A percentile compares a stretch with the other conserved stretches of the same genome.
phyloP scores from a whole-genome alignment of 805 yeast genomes.

The Saturnispora diversa region DNA sequence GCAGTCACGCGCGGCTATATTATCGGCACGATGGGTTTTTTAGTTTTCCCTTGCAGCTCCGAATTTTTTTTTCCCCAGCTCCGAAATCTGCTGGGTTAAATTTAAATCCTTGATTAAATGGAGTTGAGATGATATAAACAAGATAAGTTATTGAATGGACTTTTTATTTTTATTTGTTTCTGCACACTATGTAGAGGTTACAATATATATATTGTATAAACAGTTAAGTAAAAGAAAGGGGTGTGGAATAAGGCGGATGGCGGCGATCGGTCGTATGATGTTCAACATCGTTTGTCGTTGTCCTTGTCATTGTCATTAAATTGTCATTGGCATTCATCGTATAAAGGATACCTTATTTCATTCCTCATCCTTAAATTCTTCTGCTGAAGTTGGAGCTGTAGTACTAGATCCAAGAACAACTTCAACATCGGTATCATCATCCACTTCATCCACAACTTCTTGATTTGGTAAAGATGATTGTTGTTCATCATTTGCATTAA shows the following conservation, averaged over 20 bases:
- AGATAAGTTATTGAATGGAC: too few relatives aligned
- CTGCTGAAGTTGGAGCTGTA: background rate
- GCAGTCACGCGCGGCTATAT: too few relatives aligned
- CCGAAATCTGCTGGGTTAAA: too few relatives aligned
- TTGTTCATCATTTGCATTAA: conserved; percentile 39
- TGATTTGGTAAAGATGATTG: conserved; percentile 3
- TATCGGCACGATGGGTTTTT: too few relatives aligned
- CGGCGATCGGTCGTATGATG: background rate
- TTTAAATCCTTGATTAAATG: too few relatives aligned
- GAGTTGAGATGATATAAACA: too few relatives aligned
- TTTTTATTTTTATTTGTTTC: too few relatives aligned
- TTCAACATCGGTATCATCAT: conserved; percentile 13
- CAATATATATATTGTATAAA: too few relatives aligned
- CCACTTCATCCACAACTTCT: conserved; percentile 7
- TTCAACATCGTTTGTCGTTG: background rate
- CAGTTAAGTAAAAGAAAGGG: background rate
- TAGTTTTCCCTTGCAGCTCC: too few relatives aligned
- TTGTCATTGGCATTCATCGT: too few relatives aligned
- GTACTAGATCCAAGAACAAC: conserved; percentile 4
- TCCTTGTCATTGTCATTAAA: background rate
- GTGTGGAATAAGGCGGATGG: background rate
- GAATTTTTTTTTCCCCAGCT: too few relatives aligned
- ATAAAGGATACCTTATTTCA: background rate
- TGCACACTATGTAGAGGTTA: too few relatives aligned
- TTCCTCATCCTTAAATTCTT: background rate